A percentile compares a stretch with the other conserved stretches of the same genome.
Evolutionary conservation across 441 rosid species (phyloP).

Genomic region (Erodium trifolium): DNA sequence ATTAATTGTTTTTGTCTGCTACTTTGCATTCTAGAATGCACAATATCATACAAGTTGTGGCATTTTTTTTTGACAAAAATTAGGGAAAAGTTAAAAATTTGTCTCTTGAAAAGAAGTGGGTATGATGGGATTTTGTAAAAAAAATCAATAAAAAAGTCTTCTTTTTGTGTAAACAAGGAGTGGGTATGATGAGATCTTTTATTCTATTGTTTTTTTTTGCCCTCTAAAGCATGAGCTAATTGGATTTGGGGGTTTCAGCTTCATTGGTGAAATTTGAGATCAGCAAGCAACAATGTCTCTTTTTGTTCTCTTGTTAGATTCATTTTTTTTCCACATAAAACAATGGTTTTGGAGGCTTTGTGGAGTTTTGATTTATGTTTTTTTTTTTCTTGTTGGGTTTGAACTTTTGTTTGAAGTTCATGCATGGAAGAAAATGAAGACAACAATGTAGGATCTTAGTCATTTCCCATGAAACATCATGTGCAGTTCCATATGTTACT

Average conservation of each 20-base stretch:
- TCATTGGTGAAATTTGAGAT: neutral
- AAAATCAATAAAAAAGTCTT: neutral
- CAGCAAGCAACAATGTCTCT: neutral
- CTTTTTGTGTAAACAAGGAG: constrained; percentile 3
- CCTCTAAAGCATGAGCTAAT: constrained; percentile 2
- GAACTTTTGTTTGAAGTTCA: neutral
- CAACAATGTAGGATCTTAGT: neutral
- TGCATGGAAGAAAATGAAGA: neutral
- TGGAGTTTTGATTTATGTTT: neutral
- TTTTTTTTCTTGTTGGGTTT: neutral
- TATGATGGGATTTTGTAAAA: constrained; percentile 2
- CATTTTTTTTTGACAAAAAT: neutral
- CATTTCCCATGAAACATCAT: constrained; percentile 1
- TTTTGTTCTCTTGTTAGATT: neutral
- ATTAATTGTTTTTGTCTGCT: neutral
- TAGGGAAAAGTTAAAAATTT: neutral
- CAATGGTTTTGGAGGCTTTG: neutral
- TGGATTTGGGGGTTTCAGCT: constrained; percentile 7
- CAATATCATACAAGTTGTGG: neutral
- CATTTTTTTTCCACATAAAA: neutral
- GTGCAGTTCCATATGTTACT: neutral
- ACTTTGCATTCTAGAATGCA: constrained; percentile 3
- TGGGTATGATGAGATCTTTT: neutral
- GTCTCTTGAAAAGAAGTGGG: constrained; percentile 5
- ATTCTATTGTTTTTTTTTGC: neutral